Evolutionary conservation across 148 eudicot genomes (phyloP), one percentile per base, ranked within the genome.

Genomic region (Vaccinium macrocarpon): DNA sequence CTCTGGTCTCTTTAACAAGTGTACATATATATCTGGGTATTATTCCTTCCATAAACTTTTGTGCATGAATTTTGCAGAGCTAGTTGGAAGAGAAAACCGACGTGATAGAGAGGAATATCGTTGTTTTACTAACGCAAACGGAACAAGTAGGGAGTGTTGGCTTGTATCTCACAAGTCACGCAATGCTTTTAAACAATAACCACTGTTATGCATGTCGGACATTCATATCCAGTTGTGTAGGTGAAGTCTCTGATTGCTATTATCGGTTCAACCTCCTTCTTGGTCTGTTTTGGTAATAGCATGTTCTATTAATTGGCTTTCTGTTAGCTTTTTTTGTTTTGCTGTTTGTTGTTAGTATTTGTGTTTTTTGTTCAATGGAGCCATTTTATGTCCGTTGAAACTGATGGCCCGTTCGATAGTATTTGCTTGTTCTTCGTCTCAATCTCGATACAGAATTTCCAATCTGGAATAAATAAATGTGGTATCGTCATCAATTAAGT

Each of bases 31-130:
- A 18, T 50, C 49, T 8, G 5, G 7, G 61, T 56, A 16, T 49
- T 50, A 0, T 82, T 73, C 13, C 38, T 82, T 53, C 6, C 61
- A 52, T 14, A 21, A 32, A 82, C 48, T 72, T 23, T 53, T n/a
- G 18, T 55, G 56, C 13, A 9, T 53, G 79, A 59, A 70, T 84
- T 64, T 27, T 84, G 83, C 85, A 81, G 86, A 83, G 84, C 86
- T 86, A 86, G 85, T 52, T 71, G 56, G 80, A 64, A 49, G 21
- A 71, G 66, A 27, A 12, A 19, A 6, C 62, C 46, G 13, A 1
- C 1, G 61, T 19, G 76, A 12, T 7, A 29, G 57, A 4, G 15
- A 19, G 84, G 50, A 51, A 72, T 13, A 32, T 56, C 72, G 23
- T 8, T 1, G 29, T 15, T 48, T 68, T 46, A 15, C 42, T 68